These are phyloP conservation scores for Miscanthus lutarioriparius DNA, from an alignment of 176 grass and related monocot species.

Conservation along the genomic window DNA sequence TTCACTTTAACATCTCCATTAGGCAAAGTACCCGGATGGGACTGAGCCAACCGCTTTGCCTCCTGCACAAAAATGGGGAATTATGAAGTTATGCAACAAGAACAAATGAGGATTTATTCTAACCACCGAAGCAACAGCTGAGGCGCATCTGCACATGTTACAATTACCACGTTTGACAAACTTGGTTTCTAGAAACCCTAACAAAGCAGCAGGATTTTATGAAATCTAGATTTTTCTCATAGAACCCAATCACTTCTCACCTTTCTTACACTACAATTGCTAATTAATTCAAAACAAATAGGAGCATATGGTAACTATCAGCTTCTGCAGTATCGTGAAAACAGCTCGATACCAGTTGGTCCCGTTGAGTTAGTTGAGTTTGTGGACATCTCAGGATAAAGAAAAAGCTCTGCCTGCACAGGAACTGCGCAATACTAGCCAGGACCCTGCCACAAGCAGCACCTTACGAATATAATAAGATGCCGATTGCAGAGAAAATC, in stretches of 20 bases:
- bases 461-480: background rate
- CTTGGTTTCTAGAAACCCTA: background rate
- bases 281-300: background rate
- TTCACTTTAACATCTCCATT: slow-evolving; percentile 91
- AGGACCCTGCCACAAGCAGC: background rate
- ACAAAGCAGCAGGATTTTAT: background rate
- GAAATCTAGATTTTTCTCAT: background rate
- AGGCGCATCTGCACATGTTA: background rate
- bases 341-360: background rate
- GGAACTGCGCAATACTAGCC: background rate
- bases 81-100: background rate
- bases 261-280: background rate
- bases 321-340: background rate
- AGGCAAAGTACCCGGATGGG: slow-evolving; percentile 61
- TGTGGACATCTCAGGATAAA: background rate
- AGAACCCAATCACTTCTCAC: background rate
- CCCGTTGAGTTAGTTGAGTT: background rate
- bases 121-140: background rate
- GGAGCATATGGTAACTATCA: background rate
- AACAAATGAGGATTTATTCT: background rate
- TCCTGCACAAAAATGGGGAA: slow-evolving; percentile 52
- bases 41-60: slow-evolving; percentile 72
- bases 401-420: background rate
- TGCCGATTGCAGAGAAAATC: slow-evolving; percentile 6
- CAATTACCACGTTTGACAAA: background rate